phyloP scores from a whole-genome alignment of 306 rosid genomes.

The Abrus pulchellus region DNA sequence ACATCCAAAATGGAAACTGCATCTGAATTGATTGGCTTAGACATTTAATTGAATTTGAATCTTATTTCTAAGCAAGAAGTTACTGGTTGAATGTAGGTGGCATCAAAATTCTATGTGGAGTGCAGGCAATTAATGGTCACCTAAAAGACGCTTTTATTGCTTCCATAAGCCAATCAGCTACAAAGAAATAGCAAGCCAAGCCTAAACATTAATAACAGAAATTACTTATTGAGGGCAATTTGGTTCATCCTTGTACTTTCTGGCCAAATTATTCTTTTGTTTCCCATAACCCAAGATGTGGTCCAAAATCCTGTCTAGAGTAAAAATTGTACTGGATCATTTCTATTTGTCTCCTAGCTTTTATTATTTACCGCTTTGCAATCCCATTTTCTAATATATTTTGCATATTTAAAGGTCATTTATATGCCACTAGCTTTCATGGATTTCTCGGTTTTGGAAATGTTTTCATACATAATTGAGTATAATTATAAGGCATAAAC shows the following conservation, averaged over 20 bases:
- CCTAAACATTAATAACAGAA: conserved; percentile 33
- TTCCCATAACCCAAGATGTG: conserved; percentile 31
- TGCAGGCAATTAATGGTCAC: conserved; percentile 34
- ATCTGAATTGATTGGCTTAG: neutral
- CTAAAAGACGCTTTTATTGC: conserved; percentile 26
- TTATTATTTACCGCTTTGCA: conserved; percentile 27
- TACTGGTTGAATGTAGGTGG: conserved; percentile 35
- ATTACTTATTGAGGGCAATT: conserved; percentile 1
- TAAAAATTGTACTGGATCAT: conserved; percentile 3
- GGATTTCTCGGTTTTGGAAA: conserved; percentile 18
- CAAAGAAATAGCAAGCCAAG: conserved; percentile 11
- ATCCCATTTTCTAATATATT: conserved; percentile 5
- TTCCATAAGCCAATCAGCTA: conserved; percentile 17
- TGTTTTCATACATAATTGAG: conserved; percentile 4
- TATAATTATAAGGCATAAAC: neutral
- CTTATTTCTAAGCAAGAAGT: conserved; percentile 1
- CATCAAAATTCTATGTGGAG: conserved; percentile 2
- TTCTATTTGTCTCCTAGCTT: conserved; percentile 38
- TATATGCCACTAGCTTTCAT: neutral
- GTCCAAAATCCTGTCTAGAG: conserved; percentile 46
- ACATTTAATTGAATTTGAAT: neutral
- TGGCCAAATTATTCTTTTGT: conserved; percentile 47
- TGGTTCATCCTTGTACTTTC: conserved; percentile 6
- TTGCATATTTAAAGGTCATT: conserved; percentile 36
- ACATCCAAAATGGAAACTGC: conserved; percentile 13